Conservation (phyloP, 768 basidiomycete species). For the Tephrocybe sp. region DNA sequence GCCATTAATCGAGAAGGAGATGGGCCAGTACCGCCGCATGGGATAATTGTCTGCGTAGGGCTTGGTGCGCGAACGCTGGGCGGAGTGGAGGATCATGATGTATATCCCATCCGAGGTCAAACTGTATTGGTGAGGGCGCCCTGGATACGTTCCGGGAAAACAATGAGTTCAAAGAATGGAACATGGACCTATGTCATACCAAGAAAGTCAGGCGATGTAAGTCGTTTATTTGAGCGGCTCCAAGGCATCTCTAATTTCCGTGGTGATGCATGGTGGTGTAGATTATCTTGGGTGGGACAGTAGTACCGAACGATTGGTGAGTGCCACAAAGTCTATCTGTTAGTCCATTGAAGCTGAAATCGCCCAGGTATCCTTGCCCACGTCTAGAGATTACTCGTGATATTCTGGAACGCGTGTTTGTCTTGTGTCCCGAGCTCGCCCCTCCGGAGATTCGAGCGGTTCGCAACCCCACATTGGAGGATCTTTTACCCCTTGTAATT, state of each 20-base stretch:
- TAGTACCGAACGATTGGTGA: conserved; percentile 61
- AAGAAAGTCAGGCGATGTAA: conserved; percentile 54
- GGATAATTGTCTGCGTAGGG: conserved; percentile 66
- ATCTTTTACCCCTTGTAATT: conserved; percentile 46
- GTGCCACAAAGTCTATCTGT: too few species aligned
- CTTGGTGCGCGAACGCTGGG: conserved; percentile 69
- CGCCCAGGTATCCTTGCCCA: conserved; percentile 66
- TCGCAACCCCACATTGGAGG: conserved; percentile 48
- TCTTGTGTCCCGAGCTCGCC: conserved; percentile 56
- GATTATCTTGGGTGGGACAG: conserved; percentile 66
- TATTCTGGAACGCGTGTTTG: conserved; percentile 54
- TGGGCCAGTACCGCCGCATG: conserved; percentile 36
- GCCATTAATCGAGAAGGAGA: conserved; percentile 24
- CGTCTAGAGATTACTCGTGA: conserved; percentile 61
- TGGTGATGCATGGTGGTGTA: conserved; percentile 9
- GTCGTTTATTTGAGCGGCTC: not conserved
- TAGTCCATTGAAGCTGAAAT: too few species aligned
- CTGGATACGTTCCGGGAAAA: conserved; percentile 57
- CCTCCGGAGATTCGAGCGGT: conserved; percentile 49
- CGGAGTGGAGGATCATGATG: conserved; percentile 72
- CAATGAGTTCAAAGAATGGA: conserved; percentile 36
- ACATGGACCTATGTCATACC: conserved; percentile 69
- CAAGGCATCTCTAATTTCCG: not conserved
- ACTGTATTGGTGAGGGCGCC: conserved; percentile 76
- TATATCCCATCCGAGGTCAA: conserved; percentile 84